Evolutionary conservation across 2,329 filamentous ascomycete genomes (phyloP).

Genomic region (Pleurostoma richardsiae): DNA sequence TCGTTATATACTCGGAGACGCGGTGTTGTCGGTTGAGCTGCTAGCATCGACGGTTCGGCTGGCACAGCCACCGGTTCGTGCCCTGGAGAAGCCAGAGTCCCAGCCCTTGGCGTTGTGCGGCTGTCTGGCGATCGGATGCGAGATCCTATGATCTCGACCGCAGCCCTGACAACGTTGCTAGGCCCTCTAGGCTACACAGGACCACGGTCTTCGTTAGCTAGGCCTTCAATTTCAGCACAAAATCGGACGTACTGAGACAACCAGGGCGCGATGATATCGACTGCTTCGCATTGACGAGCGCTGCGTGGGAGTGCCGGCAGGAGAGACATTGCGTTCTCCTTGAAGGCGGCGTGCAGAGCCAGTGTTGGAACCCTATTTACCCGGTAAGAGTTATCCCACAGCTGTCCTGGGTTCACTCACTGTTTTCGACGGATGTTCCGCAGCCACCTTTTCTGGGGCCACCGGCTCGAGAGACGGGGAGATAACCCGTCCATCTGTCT

Average conservation of each 20-base stretch:
- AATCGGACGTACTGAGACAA: background rate
- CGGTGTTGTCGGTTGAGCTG: conserved; percentile 12
- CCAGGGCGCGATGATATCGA: too few species aligned
- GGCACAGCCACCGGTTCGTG: background rate
- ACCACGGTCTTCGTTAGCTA: background rate
- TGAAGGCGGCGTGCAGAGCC: too few species aligned
- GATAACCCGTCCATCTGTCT: too few species aligned
- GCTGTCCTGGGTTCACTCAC: too few species aligned
- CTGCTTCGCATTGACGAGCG: too few species aligned
- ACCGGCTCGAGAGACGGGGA: too few species aligned
- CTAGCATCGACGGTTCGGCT: conserved; percentile 7
- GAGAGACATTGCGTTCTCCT: too few species aligned
- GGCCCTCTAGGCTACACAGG: background rate
- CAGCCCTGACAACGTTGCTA: background rate
- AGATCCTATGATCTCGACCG: background rate
- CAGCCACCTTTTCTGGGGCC: too few species aligned
- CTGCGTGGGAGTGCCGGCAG: too few species aligned
- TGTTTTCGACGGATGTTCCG: too few species aligned
- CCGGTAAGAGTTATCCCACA: too few species aligned
- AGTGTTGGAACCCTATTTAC: too few species aligned
- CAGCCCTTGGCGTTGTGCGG: background rate
- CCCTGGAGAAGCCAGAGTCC: background rate
- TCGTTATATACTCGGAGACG: conserved; percentile 41
- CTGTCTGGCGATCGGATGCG: background rate
- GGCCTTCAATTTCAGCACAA: background rate